Percentiles rank a stretch among this genome's conserved stretches.
Conservation (phyloP, 1,284 basidiomycete species). For the Irpex lacteus region DNA sequence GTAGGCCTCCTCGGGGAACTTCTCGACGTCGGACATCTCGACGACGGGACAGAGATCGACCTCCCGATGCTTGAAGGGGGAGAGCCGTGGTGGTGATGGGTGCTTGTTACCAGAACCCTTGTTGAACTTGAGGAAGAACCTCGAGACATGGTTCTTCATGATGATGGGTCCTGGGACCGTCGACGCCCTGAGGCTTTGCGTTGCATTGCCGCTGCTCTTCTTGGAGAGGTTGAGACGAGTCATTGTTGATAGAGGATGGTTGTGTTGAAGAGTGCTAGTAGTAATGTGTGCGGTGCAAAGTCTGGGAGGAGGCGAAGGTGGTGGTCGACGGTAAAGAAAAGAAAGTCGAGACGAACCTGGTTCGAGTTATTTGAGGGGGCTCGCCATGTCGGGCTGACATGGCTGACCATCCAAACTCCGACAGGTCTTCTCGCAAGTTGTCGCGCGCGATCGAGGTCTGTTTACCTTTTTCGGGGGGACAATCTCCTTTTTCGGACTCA, state of each 20-base stretch:
- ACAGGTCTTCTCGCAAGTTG: neutral
- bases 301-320: neutral
- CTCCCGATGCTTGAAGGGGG: neutral
- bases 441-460: neutral
- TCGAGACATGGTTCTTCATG: neutral
- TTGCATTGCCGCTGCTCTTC: neutral
- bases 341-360: neutral
- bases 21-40: neutral
- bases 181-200: neutral
- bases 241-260: neutral
- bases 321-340: neutral
- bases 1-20: neutral
- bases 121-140: neutral
- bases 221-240: neutral
- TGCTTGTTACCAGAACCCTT: neutral
- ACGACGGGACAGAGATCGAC: neutral
- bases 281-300: neutral
- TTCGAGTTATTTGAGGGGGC: neutral
- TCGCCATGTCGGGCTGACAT: neutral
- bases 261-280: neutral
- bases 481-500: neutral
- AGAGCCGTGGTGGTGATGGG: neutral
- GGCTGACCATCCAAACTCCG: neutral
- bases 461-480: neutral
- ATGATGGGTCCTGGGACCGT: neutral